Evolutionary conservation across 1,139 yeast genomes (phyloP), one percentile per base, ranked within the genome.

Genomic region (Pneumocystis carinii): DNA sequence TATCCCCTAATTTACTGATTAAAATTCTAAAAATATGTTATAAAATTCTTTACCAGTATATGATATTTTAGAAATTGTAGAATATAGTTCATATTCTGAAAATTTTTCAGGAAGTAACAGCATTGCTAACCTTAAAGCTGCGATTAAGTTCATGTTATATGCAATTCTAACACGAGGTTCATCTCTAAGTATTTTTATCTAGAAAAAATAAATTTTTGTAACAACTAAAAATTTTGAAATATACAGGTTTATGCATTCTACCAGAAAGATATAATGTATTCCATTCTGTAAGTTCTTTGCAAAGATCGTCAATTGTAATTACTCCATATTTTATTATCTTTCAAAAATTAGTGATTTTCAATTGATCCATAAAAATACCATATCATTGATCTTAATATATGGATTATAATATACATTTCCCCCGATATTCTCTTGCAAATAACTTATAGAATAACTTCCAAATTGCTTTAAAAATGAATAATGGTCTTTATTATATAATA

Each of bases 321-420:
- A 90, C 85, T 4, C 99, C 99, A 72, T 92, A 92, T 72, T 92
- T 92, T 61, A 92, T 82, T 68, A 82, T 76, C 61, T 59, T 37
- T 48, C 12, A 24, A 24, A 24, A 48, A 48, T 48, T 48, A 48
- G 38, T 10, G 14, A 24, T 57, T 37, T 37, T 24, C 4, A 7
- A 19, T 37, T 19, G 3, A 14, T 37, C 5, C 5, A 19, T 17
- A 8, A 27, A 59, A 35, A 57, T 38, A 64, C 64, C 61, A 81
- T 77, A 17, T 84, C 84, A 62, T 80, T 78, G 65, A 90, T 78
- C 59, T 80, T 79, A 3, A 87, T 88, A 73, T 81, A 92, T 2
- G 99, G 97, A 71, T 92, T 94, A 76, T 89, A 94, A 73, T 90
- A 94, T 4, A 92, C 85, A 2, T 97, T 97, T 0, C 94, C 92